Base-by-base conservation (phyloP, 345 rosid species). In the Ceriops tagal region DNA sequence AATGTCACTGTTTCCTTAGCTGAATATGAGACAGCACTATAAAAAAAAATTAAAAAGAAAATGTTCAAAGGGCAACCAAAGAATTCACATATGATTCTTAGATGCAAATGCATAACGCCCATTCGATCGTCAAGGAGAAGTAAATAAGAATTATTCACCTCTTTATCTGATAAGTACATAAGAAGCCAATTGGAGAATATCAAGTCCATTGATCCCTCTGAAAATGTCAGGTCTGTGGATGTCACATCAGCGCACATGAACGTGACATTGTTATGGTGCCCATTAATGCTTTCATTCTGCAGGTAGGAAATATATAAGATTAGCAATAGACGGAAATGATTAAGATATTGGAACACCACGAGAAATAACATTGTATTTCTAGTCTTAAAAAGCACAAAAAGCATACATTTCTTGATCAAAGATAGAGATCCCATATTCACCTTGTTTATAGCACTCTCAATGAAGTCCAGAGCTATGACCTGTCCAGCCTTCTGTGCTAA, bases 201-300 rank as follows among this genome's bases (percentile, higher is more conserved):
- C 71, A 95, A 73, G 81, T 90, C 96, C 74, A 92, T 67, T 18
- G 97, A 90, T 61, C 68, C 92, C 52, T 87, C 83, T 7, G 93
- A 39, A 69, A 95, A 68, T 5, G 76, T 73, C 83, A 95, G 72
- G 52, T 84, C 86, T 7, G 84, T 88, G 32, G 97, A 92, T 53
- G 97, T 92, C 62, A 88, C 96, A 65, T 92, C 99, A 53, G 97
- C 92, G n/a, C 97, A 90, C 78, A 89, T 80, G 74, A 95, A 92
- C 75, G 83, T 85, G 71, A 83, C 86, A 75, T 95, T 95, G 80
- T 90, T 86, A 77, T 81, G 75, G 72, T 90, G 97, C 27, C 92
- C 92, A 30, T 90, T 95, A 67, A 82, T 79, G 70, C 67, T 79
- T 74, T 90, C 84, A 77, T 92, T 95, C 98, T 95, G 85, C 75